Conservation (phyloP, 2,329 filamentous ascomycete genomes). For the Tolypocladium tropicale region DNA sequence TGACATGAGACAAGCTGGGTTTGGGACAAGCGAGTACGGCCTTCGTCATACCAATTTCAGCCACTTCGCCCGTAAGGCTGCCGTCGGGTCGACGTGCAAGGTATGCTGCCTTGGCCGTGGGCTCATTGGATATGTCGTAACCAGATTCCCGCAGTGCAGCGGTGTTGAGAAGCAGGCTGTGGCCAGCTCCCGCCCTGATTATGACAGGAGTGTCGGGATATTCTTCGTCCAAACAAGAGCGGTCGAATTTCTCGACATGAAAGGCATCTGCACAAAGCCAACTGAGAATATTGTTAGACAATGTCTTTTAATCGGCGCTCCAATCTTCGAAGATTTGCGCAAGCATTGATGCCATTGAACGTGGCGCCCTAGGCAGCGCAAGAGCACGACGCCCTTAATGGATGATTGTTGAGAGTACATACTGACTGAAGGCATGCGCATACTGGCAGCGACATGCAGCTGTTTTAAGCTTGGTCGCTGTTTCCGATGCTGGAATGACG, state of each 20-base stretch:
- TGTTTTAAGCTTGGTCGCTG: not conserved
- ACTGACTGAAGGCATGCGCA: constrained; percentile 1
- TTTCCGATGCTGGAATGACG: not conserved
- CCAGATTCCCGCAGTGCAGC: not conserved
- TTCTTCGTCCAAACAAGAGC: not conserved
- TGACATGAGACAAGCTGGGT: not conserved
- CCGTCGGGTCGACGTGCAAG: not conserved
- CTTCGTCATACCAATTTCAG: not conserved
- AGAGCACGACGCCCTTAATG: no score
- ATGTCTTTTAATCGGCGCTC: no score
- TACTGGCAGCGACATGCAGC: not conserved
- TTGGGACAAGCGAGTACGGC: not conserved
- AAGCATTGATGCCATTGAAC: no score
- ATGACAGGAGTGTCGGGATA: constrained; percentile 1
- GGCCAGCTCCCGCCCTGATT: constrained; percentile 1
- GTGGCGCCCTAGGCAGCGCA: no score
- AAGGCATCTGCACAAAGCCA: not conserved
- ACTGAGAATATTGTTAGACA: not conserved
- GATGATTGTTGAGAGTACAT: not conserved
- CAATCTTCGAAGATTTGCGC: no score
- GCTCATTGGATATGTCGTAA: not conserved
- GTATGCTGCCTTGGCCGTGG: not conserved
- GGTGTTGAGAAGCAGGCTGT: constrained; percentile 1
- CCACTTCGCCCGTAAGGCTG: not conserved
- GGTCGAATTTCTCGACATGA: not conserved